These are phyloP conservation scores for Talaromyces albobiverticillius DNA, from an alignment of 2,329 filamentous ascomycete genomes.

Conservation along the genomic window DNA sequence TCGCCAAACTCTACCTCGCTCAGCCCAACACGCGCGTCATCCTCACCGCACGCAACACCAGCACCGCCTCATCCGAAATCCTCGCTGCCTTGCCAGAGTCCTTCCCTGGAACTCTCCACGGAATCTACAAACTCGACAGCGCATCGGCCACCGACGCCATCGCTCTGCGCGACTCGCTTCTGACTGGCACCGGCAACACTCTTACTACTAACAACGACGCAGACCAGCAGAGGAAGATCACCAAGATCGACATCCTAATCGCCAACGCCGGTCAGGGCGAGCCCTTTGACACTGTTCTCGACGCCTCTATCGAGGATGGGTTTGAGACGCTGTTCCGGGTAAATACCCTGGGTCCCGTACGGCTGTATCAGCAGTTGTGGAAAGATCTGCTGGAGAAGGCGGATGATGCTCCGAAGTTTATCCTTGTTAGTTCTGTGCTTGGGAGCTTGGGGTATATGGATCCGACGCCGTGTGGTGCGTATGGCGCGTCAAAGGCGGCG, in stretches of 20 bases:
- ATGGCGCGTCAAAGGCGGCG: conserved; percentile 10
- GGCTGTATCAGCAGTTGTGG: conserved; percentile 14
- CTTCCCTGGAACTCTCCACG: conserved; percentile 2
- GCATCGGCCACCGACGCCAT: conserved; percentile 10
- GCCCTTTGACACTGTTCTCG: conserved; percentile 3
- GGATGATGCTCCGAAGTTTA: conserved; percentile 3
- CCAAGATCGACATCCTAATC: conserved; percentile 13
- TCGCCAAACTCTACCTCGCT: conserved; percentile 10
- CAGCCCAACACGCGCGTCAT: conserved; percentile 13
- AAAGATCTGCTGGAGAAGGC: conserved; percentile 1
- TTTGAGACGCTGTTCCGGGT: conserved; percentile 4
- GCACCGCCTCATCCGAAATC: background rate
- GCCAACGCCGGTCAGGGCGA: conserved; percentile 13
- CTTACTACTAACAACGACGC: no score
- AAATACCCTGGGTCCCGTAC: conserved; percentile 8
- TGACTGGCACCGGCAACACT: background rate
- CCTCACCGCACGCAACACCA: conserved; percentile 8
- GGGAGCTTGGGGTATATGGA: background rate
- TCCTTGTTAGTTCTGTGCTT: conserved; percentile 3
- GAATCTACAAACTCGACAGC: conserved; percentile 14
- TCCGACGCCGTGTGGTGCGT: conserved; percentile 7
- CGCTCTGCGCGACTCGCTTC: conserved; percentile 1
- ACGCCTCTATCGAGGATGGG: conserved; percentile 3
- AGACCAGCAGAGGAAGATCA: no score
- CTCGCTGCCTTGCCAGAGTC: background rate